These are phyloP conservation scores for Sarocladium strictum DNA, from an alignment of 2,329 filamentous ascomycete species.

Conservation along the genomic window DNA sequence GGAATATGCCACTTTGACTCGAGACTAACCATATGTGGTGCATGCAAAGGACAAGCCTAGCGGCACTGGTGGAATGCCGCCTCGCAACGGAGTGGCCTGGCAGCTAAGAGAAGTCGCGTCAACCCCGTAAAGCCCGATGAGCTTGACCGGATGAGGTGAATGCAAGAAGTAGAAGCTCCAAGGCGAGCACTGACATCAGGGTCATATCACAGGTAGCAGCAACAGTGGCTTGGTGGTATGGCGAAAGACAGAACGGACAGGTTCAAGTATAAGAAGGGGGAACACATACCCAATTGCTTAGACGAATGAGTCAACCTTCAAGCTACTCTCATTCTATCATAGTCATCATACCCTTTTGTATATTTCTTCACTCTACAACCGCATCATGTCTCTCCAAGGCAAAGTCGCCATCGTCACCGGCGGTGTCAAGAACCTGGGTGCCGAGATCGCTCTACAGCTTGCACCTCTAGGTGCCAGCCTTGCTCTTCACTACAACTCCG, in stretches of 20 bases:
- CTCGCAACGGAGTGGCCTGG: too few species aligned
- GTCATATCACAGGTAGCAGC: not conserved
- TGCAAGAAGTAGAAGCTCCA: not conserved
- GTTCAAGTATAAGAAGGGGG: too few species aligned
- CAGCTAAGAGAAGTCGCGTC: not conserved
- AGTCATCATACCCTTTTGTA: too few species aligned
- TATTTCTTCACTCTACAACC: too few species aligned
- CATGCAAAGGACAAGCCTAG: conserved; percentile 4
- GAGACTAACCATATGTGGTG: conserved; percentile 1
- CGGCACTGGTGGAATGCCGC: not conserved
- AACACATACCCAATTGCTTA: too few species aligned
- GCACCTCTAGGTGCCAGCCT: conserved; percentile 50
- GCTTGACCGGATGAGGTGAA: conserved; percentile 4
- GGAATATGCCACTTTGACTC: not conserved
- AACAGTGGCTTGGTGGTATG: too few species aligned
- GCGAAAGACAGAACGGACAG: too few species aligned
- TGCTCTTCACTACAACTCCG: conserved; percentile 50
- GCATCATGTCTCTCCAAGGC: conserved; percentile 15
- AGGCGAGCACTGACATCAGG: not conserved
- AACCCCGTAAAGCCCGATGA: not conserved
- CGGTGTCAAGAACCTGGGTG: conserved; percentile 53
- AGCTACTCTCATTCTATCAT: too few species aligned
- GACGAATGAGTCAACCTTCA: too few species aligned
- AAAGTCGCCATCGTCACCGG: conserved; percentile 47
- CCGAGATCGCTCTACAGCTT: conserved; percentile 51